phyloP scores from a whole-genome alignment of 257 asterid genomes.

The Euphrasia confusa region DNA sequence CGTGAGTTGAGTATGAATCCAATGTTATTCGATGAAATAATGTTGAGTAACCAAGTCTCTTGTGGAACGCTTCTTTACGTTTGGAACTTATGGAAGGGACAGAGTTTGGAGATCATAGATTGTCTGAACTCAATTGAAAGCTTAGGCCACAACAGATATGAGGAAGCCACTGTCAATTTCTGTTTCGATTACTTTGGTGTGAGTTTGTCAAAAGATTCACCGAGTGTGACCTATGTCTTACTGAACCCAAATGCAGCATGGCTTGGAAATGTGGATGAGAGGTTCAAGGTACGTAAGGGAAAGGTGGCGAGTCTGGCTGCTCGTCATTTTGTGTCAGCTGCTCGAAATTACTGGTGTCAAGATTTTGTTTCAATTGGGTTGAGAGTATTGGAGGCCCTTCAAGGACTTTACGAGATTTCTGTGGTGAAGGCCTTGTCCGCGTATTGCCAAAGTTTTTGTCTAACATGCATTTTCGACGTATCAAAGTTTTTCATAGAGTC shows the following conservation, averaged over 20 bases:
- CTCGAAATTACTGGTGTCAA: constrained; percentile 1
- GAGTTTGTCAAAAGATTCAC: neutral
- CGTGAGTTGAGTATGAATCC: neutral
- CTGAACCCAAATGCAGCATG: neutral
- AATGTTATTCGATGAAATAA: neutral
- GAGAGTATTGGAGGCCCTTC: neutral
- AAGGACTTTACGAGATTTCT: neutral
- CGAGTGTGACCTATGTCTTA: neutral
- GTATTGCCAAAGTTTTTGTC: neutral
- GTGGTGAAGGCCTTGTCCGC: neutral
- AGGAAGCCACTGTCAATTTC: neutral
- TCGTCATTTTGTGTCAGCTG: neutral
- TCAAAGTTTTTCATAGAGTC: neutral
- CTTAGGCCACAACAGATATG: neutral
- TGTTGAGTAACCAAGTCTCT: neutral
- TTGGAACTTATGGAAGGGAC: neutral
- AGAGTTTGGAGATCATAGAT: neutral
- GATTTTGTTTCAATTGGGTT: neutral
- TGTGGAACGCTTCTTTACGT: neutral
- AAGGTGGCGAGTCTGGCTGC: neutral
- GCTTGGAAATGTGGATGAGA: neutral
- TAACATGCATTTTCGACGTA: neutral
- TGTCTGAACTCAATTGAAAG: neutral
- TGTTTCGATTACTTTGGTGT: neutral
- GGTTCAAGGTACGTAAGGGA: neutral